These are phyloP conservation scores for Chlamydomonas eustigma DNA, from an alignment of 139 green algal genomes.

Conservation along the genomic window DNA sequence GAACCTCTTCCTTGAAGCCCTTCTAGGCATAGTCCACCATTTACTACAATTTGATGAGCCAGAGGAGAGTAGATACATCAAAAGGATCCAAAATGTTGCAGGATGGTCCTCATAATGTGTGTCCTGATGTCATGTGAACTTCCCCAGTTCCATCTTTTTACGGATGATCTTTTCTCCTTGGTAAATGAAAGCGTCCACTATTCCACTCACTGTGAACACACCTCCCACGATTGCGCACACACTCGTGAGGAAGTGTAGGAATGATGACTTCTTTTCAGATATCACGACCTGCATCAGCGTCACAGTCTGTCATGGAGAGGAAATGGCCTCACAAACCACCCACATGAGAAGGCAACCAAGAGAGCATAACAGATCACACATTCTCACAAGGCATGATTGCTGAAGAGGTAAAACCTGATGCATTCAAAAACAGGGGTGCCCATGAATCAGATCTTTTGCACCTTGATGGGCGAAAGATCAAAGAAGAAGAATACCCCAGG, in stretches of 20 bases:
- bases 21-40: too few species aligned
- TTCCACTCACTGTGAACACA: constrained; percentile 92
- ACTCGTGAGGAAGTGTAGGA: constrained; percentile 90
- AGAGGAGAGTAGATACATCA: too few species aligned
- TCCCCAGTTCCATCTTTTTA: constrained; percentile 97
- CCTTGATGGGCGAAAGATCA: constrained; percentile 93
- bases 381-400: not conserved
- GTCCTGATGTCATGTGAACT: constrained; percentile 54
- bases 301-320: too few species aligned
- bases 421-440: constrained; percentile 4
- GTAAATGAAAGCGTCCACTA: constrained; percentile 91
- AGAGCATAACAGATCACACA: not conserved
- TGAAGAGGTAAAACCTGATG: constrained; percentile 3
- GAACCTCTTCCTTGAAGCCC: too few species aligned
- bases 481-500: constrained; percentile 99
- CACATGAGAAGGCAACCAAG: too few species aligned
- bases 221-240: constrained; percentile 95
- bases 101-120: too few species aligned
- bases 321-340: too few species aligned
- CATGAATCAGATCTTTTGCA: not conserved
- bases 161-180: constrained; percentile 71
- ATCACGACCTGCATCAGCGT: constrained; percentile 64
- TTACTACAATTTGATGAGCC: too few species aligned
- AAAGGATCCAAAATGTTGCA: too few species aligned
- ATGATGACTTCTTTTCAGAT: constrained; percentile 67